A percentile compares a stretch with the other conserved stretches of the same genome.
These are phyloP conservation scores for Solanum piurae DNA, from an alignment of 257 asterid species.

Conservation along the genomic window DNA sequence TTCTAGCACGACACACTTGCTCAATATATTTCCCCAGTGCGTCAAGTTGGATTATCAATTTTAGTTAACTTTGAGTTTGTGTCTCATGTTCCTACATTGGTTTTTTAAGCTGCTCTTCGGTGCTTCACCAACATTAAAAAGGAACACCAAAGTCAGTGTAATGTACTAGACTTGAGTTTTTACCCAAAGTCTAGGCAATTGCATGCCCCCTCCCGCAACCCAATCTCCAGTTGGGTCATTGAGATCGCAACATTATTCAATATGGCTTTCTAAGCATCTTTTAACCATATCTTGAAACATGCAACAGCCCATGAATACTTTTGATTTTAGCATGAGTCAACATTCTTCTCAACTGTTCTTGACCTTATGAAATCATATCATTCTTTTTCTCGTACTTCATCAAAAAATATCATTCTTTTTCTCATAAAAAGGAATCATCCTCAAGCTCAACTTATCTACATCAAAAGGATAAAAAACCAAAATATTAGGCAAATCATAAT, in stretches of 20 bases:
- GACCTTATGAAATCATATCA: background rate
- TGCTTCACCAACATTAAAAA: background rate
- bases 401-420: background rate
- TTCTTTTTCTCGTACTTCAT: background rate
- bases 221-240: background rate
- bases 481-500: background rate
- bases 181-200: background rate
- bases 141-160: background rate
- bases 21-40: background rate
- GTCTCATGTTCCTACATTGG: background rate
- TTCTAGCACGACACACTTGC: background rate
- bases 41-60: background rate
- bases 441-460: background rate
- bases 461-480: background rate
- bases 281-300: background rate
- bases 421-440: background rate
- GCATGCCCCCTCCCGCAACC: background rate
- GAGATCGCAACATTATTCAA: background rate
- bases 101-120: background rate
- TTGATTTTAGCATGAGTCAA: background rate
- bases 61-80: background rate
- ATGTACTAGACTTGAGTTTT: background rate
- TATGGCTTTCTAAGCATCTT: background rate
- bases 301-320: background rate
- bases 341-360: background rate